A percentile compares a stretch with the other conserved stretches of the same genome.
Conservation (phyloP, 495 filamentous ascomycete genomes). For the Parmelia sp. region DNA sequence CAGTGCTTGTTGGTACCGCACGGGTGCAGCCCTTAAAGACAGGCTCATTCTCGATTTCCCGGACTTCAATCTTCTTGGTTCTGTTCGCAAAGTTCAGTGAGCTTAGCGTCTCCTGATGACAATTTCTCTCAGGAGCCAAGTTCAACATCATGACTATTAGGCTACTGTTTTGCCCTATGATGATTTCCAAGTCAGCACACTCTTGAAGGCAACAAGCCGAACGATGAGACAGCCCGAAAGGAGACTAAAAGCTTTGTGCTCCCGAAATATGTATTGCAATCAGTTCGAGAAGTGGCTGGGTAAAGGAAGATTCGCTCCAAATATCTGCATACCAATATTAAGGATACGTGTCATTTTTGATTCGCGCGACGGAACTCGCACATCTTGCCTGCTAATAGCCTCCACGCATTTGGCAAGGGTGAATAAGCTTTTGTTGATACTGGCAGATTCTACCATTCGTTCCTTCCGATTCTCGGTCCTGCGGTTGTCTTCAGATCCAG, state of each 20-base stretch:
- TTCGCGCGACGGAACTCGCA: conserved; percentile 86
- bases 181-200: conserved; percentile 38
- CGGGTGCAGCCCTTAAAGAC: conserved; percentile 68
- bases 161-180: conserved; percentile 75
- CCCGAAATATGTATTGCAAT: neutral
- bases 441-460: conserved; percentile 87
- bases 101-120: conserved; percentile 89
- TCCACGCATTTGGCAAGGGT: conserved; percentile 94
- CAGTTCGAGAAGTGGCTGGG: neutral
- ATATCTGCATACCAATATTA: conserved; percentile 33
- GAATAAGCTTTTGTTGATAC: conserved; percentile 97
- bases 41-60: conserved; percentile 89
- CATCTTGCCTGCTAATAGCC: conserved; percentile 74
- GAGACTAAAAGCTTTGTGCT: neutral
- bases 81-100: conserved; percentile 92
- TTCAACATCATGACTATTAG: conserved; percentile 96
- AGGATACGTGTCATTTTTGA: conserved; percentile 97
- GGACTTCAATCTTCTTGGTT: conserved; percentile 93
- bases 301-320: neutral
- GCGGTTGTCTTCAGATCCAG: conserved; percentile 93
- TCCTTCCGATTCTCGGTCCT: conserved; percentile 93
- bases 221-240: neutral
- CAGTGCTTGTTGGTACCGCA: conserved; percentile 41
- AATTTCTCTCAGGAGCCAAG: conserved; percentile 75
- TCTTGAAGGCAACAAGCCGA: neutral